Evolutionary conservation across 768 basidiomycete species (phyloP).

Genomic region (Heimioporus sp.): DNA sequence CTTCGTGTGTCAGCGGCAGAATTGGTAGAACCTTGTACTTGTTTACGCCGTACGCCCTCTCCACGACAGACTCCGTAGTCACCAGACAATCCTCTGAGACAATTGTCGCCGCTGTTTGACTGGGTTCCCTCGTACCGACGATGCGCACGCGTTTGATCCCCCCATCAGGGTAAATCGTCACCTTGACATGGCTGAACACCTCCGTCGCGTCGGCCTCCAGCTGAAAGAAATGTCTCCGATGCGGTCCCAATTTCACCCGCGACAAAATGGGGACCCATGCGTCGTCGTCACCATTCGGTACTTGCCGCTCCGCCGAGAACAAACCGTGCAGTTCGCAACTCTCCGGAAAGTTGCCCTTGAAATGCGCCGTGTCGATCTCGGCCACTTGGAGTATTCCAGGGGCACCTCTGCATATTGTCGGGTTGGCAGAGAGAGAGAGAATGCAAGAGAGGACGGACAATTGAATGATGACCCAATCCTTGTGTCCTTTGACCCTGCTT

Average conservation of each 20-base stretch:
- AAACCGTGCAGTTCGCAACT: conserved; percentile 77
- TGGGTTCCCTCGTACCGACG: conserved; percentile 54
- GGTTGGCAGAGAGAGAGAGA: not conserved
- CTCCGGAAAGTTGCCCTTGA: conserved; percentile 95
- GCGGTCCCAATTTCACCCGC: conserved; percentile 80
- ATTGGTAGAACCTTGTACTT: conserved; percentile 43
- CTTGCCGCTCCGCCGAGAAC: conserved; percentile 25
- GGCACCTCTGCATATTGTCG: conserved; percentile 51
- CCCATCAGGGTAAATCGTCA: conserved; percentile 93
- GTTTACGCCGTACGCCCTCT: conserved; percentile 9
- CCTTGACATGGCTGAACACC: conserved; percentile 77
- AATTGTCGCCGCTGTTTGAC: conserved; percentile 5
- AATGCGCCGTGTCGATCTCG: conserved; percentile 93
- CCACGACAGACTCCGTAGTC: conserved; percentile 2
- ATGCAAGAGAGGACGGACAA: conserved; percentile 47
- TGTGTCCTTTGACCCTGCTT: conserved; percentile 74
- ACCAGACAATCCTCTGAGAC: conserved; percentile 2
- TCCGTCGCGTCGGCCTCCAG: conserved; percentile 59
- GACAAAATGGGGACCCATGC: conserved; percentile 76
- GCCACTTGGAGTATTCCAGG: conserved; percentile 70
- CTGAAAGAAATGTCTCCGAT: conserved; percentile 88
- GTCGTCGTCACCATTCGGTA: conserved; percentile 37
- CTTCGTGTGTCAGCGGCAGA: conserved; percentile 76
- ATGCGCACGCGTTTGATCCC: conserved; percentile 93
- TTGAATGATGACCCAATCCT: conserved; percentile 89